phyloP scores from a whole-genome alignment of 805 yeast species.

The Ogataea wickerhamii region DNA sequence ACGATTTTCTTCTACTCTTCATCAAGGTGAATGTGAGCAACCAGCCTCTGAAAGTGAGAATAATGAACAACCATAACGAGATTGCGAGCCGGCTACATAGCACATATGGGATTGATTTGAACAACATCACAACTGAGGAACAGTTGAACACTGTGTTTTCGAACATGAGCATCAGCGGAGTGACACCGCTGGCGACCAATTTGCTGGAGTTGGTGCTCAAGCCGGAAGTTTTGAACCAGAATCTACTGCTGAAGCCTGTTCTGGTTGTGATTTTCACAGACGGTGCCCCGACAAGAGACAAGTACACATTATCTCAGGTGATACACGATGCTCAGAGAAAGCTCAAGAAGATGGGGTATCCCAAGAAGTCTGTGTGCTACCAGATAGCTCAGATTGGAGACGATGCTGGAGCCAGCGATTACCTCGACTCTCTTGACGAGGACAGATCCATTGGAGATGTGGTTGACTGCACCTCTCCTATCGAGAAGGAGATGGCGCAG shows the following conservation, averaged over 20 bases:
- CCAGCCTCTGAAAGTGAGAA: slow-evolving; percentile 20
- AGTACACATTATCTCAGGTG: slow-evolving; percentile 10
- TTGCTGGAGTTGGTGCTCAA: slow-evolving; percentile 16
- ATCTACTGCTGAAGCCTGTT: slow-evolving; percentile 14
- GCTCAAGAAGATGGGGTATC: slow-evolving; percentile 9
- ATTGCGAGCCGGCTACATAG: slow-evolving; percentile 8
- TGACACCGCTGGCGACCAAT: slow-evolving; percentile 23
- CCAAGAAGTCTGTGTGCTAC: slow-evolving; percentile 19
- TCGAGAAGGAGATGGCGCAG: slow-evolving; percentile 22
- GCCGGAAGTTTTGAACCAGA: slow-evolving; percentile 18
- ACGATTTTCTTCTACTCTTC: slow-evolving; percentile 18
- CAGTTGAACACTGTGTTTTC: slow-evolving; percentile 14
- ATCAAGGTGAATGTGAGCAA: slow-evolving; percentile 20
- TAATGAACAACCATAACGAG: slow-evolving; percentile 23
- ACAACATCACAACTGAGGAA: slow-evolving; percentile 18
- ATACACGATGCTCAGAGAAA: slow-evolving; percentile 13
- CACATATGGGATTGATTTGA: slow-evolving; percentile 13
- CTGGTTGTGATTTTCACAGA: slow-evolving; percentile 23
- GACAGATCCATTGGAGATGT: slow-evolving; percentile 21
- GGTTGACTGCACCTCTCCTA: slow-evolving; percentile 26
- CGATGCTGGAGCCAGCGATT: slow-evolving; percentile 20
- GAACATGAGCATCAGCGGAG: slow-evolving; percentile 19
- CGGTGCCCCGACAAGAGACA: slow-evolving; percentile 24
- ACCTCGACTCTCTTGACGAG: slow-evolving; percentile 21
- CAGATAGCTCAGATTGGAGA: slow-evolving; percentile 27